Percentiles rank a stretch among this genome's conserved stretches.
Evolutionary conservation across 108 stramenopile species (phyloP).

Genomic region (Cyclotella kingstonii): DNA sequence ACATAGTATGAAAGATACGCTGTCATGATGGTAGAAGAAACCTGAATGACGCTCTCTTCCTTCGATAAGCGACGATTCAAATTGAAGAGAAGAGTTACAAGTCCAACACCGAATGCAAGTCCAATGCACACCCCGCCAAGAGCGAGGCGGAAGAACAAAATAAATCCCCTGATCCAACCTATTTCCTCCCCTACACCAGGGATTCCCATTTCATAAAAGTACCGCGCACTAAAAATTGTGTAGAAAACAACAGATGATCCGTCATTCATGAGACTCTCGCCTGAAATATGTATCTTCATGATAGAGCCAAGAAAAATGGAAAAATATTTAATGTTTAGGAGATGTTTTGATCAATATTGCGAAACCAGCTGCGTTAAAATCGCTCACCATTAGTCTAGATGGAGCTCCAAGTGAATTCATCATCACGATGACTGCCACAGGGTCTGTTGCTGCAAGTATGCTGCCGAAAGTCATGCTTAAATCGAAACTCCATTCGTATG

Average conservation of each 20-base stretch:
- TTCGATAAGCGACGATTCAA: constrained; percentile 56
- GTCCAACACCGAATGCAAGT: constrained; percentile 54
- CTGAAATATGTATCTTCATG: constrained; percentile 35
- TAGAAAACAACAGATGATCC: constrained; percentile 91
- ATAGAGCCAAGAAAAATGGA: constrained; percentile 7
- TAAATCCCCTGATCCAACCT: constrained; percentile 34
- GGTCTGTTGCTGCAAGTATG: constrained; percentile 72
- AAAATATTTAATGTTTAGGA: neutral
- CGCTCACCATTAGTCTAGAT: constrained; percentile 58
- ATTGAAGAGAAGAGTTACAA: constrained; percentile 41
- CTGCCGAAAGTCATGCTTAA: constrained; percentile 50
- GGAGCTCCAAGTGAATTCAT: constrained; percentile 63
- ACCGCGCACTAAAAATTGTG: constrained; percentile 31
- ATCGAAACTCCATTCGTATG: constrained; percentile 43
- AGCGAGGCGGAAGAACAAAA: constrained; percentile 69
- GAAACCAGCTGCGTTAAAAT: too few relatives aligned
- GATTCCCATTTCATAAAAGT: constrained; percentile 26
- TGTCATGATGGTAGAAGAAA: constrained; percentile 64
- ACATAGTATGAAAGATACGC: constrained; percentile 84
- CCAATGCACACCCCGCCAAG: constrained; percentile 82
- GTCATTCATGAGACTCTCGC: constrained; percentile 46
- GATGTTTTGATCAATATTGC: neutral
- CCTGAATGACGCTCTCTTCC: constrained; percentile 68
- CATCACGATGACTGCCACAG: constrained; percentile 35
- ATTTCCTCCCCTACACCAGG: constrained; percentile 30